Evolutionary conservation across 1,139 yeast genomes (phyloP).

Genomic region (Pichia sp.): DNA sequence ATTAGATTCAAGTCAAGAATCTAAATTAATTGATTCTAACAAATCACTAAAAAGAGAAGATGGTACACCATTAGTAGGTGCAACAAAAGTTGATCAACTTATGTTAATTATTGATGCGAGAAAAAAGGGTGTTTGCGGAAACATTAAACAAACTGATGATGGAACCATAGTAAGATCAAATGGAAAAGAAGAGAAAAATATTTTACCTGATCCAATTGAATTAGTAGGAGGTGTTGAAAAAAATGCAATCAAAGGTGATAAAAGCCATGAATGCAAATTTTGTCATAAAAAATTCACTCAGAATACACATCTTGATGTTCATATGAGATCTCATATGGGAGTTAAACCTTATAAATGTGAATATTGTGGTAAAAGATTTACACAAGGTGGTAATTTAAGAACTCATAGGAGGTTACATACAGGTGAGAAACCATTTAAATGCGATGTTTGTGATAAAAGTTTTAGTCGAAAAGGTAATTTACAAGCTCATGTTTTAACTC

Average conservation of each 20-base stretch:
- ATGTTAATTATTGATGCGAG: constrained; percentile 89
- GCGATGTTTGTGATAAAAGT: constrained; percentile 64
- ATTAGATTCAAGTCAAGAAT: background rate
- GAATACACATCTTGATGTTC: constrained; percentile 73
- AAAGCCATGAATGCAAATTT: constrained; percentile 61
- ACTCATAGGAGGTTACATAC: constrained; percentile 87
- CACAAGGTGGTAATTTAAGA: constrained; percentile 88
- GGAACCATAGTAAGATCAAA: constrained; percentile 37
- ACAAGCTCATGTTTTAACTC: constrained; percentile 81
- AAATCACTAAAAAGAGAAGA: constrained; percentile 41
- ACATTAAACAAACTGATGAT: constrained; percentile 57
- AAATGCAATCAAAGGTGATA: constrained; percentile 43
- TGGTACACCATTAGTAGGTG: constrained; percentile 69
- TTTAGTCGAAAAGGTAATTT: constrained; percentile 88
- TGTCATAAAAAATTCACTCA: constrained; percentile 69
- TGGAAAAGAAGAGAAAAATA: constrained; percentile 13
- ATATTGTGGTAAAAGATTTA: constrained; percentile 74
- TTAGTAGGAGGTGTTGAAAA: constrained; percentile 83
- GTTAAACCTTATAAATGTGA: constrained; percentile 74
- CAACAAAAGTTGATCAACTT: constrained; percentile 82
- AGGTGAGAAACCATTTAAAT: constrained; percentile 82
- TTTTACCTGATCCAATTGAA: constrained; percentile 59
- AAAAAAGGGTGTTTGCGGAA: constrained; percentile 61
- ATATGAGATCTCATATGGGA: constrained; percentile 72
- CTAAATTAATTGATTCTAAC: constrained; percentile 15